These are phyloP conservation scores for Tephrocybe rancida DNA, from an alignment of 768 basidiomycete species.

Conservation along the genomic window DNA sequence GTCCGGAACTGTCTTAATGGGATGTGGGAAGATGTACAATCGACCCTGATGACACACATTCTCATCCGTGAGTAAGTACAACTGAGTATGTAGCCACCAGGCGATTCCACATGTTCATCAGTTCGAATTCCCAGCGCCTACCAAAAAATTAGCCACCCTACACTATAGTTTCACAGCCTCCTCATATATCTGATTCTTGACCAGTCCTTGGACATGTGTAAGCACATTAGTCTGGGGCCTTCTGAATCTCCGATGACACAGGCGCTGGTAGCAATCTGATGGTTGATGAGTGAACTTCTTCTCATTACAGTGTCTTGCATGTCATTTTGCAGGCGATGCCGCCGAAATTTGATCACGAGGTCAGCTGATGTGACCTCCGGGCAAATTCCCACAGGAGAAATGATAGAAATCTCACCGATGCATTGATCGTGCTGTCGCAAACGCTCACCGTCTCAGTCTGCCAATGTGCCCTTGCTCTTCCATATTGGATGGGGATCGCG, in stretches of 20 bases:
- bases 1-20: conserved; percentile 10
- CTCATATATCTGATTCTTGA: conserved; percentile 39
- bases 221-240: conserved; percentile 27
- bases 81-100: conserved; percentile 2
- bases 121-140: background rate
- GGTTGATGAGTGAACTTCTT: too few relatives aligned
- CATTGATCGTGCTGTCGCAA: too few relatives aligned
- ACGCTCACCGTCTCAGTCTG: too few relatives aligned
- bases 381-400: too few relatives aligned
- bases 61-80: background rate
- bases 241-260: conserved; percentile 12
- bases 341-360: too few relatives aligned
- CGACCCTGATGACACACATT: conserved; percentile 4
- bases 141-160: background rate
- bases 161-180: conserved; percentile 54
- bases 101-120: conserved; percentile 4
- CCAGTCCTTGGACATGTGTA: conserved; percentile 75
- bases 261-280: conserved; percentile 58
- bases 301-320: too few relatives aligned
- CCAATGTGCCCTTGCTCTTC: too few relatives aligned
- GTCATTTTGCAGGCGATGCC: too few relatives aligned
- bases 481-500: too few relatives aligned
- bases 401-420: too few relatives aligned
- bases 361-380: too few relatives aligned
- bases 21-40: background rate